Evolutionary conservation across 2,329 filamentous ascomycete species (phyloP).

Genomic region (Colletotrichum gloeosporioides): DNA sequence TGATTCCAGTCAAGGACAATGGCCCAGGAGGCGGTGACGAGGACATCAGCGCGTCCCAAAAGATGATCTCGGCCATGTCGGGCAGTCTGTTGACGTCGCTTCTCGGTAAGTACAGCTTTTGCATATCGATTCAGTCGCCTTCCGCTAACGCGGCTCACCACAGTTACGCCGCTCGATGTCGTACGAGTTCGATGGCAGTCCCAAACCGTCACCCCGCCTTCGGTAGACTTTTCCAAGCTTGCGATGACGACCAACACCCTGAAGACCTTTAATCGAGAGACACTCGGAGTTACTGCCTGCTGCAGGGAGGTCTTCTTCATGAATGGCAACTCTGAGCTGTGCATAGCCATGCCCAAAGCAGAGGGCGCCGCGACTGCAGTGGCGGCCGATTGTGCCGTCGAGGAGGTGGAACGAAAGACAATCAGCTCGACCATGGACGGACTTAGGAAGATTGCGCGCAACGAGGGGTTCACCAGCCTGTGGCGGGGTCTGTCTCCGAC

Average conservation of each 20-base stretch:
- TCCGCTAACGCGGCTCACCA: neutral
- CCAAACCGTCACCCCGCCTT: conserved; percentile 63
- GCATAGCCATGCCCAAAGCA: conserved; percentile 71
- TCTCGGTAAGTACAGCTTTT: conserved; percentile 66
- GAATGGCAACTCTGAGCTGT: conserved; percentile 82
- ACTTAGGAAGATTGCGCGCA: conserved; percentile 89
- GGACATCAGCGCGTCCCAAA: conserved; percentile 83
- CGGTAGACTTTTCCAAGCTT: conserved; percentile 61
- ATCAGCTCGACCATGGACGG: conserved; percentile 94
- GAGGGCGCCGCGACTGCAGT: conserved; percentile 51
- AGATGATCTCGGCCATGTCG: conserved; percentile 92
- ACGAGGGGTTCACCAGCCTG: conserved; percentile 85
- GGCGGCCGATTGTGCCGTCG: conserved; percentile 78
- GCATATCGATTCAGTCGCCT: neutral
- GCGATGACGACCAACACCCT: conserved; percentile 61
- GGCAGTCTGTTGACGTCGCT: conserved; percentile 91
- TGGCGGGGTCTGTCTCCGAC: conserved; percentile 97
- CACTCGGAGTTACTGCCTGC: conserved; percentile 91
- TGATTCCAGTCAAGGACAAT: conserved; percentile 27
- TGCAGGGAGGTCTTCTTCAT: conserved; percentile 98
- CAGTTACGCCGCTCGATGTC: conserved; percentile 95
- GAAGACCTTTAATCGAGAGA: conserved; percentile 74
- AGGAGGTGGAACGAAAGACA: conserved; percentile 81
- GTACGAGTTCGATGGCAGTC: conserved; percentile 95
- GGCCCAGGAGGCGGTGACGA: conserved; percentile 36